Percentiles rank a stretch among this genome's conserved stretches.
These are phyloP conservation scores for Physcia stellaris DNA, from an alignment of 495 filamentous ascomycete species.

Conservation along the genomic window DNA sequence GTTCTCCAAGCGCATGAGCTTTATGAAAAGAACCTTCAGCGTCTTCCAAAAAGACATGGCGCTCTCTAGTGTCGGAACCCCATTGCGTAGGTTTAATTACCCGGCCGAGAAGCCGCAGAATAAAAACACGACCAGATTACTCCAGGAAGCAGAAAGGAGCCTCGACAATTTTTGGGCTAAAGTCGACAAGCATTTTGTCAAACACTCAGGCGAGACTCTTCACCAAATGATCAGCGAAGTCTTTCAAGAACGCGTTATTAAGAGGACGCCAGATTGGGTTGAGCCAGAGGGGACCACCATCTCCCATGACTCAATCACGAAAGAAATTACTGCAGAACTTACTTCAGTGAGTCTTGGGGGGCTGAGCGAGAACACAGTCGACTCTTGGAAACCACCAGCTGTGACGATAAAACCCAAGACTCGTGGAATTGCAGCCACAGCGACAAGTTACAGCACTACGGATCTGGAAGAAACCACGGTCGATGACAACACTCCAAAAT, in stretches of 20 bases:
- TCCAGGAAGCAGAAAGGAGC: slow-evolving; percentile 29
- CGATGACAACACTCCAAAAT: slow-evolving; percentile 10
- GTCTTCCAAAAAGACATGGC: slow-evolving; percentile 8
- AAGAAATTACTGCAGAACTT: too few relatives aligned
- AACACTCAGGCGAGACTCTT: slow-evolving; percentile 6
- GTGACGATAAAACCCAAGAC: slow-evolving; percentile 26
- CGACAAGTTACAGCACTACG: not conserved
- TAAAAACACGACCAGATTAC: slow-evolving; percentile 26
- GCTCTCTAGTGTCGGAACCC: slow-evolving; percentile 17
- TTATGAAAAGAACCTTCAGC: slow-evolving; percentile 6
- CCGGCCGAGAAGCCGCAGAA: slow-evolving; percentile 34
- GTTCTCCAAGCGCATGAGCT: slow-evolving; percentile 12
- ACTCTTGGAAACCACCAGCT: slow-evolving; percentile 2
- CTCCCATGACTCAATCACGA: not conserved
- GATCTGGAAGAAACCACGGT: not conserved
- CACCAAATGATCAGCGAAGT: slow-evolving; percentile 13
- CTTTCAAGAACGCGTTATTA: slow-evolving; percentile 19
- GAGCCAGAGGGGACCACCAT: slow-evolving; percentile 16
- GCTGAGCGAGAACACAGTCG: slow-evolving; percentile 9
- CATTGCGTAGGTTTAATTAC: slow-evolving; percentile 28
- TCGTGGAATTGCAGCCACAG: slow-evolving; percentile 12
- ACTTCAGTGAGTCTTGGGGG: slow-evolving; percentile 5
- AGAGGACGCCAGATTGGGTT: slow-evolving; percentile 37
- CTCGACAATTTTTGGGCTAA: slow-evolving; percentile 37
- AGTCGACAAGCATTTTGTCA: slow-evolving; percentile 13